phyloP scores from a whole-genome alignment of 352 stramenopile species.

The Globisporangium emineosum region DNA sequence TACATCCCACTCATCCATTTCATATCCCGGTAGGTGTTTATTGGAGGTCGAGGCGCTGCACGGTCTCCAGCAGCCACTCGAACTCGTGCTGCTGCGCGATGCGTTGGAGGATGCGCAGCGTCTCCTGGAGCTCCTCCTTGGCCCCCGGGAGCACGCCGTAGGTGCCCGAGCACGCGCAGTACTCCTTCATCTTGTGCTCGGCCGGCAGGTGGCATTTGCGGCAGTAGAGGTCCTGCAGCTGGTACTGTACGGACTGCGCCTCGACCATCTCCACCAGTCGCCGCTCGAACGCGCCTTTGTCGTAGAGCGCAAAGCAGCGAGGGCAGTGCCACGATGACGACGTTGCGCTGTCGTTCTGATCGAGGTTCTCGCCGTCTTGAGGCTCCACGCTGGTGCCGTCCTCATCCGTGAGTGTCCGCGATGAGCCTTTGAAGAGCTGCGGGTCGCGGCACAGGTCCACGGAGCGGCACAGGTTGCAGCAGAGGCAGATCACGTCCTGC shows the following conservation, averaged over 20 bases:
- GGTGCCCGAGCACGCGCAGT: constrained; percentile 75
- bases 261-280: constrained; percentile 91
- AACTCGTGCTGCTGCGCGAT: constrained; percentile 71
- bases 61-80: constrained; percentile 62
- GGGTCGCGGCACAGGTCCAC: constrained; percentile 96
- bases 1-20: neutral
- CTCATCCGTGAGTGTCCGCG: constrained; percentile 20
- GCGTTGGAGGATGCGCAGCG: constrained; percentile 55
- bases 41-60: constrained; percentile 51
- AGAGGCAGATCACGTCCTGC: constrained; percentile 95
- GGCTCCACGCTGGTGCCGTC: constrained; percentile 18
- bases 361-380: neutral
- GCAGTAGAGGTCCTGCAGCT: constrained; percentile 90
- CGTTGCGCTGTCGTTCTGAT: constrained; percentile 23
- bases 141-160: neutral
- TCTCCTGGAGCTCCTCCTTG: constrained; percentile 36
- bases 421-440: constrained; percentile 83
- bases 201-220: constrained; percentile 70
- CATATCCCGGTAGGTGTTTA: neutral
- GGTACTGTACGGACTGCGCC: constrained; percentile 86
- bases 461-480: constrained; percentile 94
- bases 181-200: constrained; percentile 73
- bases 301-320: constrained; percentile 90
- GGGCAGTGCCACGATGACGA: constrained; percentile 85
- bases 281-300: constrained; percentile 88